Conservation (phyloP, 2,329 filamentous ascomycete species). For the Fusarium sp. region DNA sequence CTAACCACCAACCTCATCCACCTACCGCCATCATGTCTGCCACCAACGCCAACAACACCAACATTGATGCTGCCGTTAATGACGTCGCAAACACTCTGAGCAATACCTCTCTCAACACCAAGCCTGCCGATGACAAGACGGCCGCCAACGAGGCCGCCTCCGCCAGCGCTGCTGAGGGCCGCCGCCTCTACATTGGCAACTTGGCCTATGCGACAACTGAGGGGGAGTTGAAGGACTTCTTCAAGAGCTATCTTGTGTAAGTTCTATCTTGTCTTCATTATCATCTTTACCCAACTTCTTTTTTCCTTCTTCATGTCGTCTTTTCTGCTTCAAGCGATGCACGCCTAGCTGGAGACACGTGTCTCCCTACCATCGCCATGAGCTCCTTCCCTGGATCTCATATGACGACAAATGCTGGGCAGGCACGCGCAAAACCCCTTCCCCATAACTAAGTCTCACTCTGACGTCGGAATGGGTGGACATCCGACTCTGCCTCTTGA, state of each 20-base stretch:
- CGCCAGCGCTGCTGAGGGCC: constrained; percentile 97
- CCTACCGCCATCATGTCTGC: constrained; percentile 82
- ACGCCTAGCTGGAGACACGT: constrained; percentile 41
- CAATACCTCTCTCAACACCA: constrained; percentile 73
- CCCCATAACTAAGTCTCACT: constrained; percentile 2
- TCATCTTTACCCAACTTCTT: neutral
- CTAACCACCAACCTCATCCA: constrained; percentile 55
- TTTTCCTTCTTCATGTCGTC: neutral
- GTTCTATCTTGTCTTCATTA: constrained; percentile 54
- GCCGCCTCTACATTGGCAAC: constrained; percentile 99
- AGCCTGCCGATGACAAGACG: constrained; percentile 64
- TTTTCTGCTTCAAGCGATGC: neutral
- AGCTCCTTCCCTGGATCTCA: constrained; percentile 16
- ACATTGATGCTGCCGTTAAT: constrained; percentile 74
- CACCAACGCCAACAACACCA: constrained; percentile 50
- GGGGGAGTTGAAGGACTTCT: constrained; percentile 99
- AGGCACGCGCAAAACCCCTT: constrained; percentile 17
- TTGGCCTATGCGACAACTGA: constrained; percentile 99
- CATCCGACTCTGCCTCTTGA: neutral
- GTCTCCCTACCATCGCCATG: constrained; percentile 29
- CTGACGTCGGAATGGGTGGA: neutral
- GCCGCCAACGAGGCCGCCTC: constrained; percentile 89
- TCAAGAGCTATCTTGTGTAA: constrained; percentile 99
- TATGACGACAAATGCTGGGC: constrained; percentile 14
- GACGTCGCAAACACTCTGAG: constrained; percentile 80